Evolutionary conservation across 2,329 filamentous ascomycete species (phyloP).

Genomic region (Epichloe coenophiala): DNA sequence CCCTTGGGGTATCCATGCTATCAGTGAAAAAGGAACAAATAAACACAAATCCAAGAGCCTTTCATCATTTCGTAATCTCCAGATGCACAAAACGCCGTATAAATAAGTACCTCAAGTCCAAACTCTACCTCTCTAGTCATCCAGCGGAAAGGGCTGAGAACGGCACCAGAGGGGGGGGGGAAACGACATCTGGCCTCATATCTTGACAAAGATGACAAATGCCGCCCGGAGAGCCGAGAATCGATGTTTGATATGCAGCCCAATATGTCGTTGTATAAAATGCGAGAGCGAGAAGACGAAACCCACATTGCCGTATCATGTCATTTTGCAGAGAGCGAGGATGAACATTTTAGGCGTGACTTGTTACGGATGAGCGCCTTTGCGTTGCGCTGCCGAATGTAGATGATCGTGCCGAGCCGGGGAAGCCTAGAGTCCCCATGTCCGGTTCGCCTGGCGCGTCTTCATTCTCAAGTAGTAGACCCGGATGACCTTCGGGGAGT

Average conservation of each 20-base stretch:
- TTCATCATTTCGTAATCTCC: background rate
- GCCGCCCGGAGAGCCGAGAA: background rate
- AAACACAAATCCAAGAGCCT: background rate
- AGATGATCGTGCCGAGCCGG: slow-evolving; percentile 27
- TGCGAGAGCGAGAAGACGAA: background rate
- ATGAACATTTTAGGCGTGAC: slow-evolving; percentile 26
- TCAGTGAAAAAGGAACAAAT: background rate
- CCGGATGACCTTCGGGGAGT: slow-evolving; percentile 35
- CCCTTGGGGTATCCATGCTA: slow-evolving; percentile 1
- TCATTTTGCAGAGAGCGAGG: background rate
- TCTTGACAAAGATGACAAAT: background rate
- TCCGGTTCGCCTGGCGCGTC: slow-evolving; percentile 48
- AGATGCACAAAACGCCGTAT: background rate
- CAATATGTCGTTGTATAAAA: background rate
- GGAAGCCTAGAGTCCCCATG: slow-evolving; percentile 24
- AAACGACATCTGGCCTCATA: background rate
- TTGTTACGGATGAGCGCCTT: slow-evolving; percentile 32
- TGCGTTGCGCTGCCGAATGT: slow-evolving; percentile 31
- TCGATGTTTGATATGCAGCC: no score
- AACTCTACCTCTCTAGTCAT: no score
- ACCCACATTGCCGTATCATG: background rate
- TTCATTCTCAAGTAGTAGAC: slow-evolving; percentile 30
- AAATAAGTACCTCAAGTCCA: no score
- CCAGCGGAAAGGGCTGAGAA: background rate
- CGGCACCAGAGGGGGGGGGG: background rate